Evolutionary conservation across 331 rosid genomes (phyloP), one percentile per base, ranked within the genome.

Genomic region (Pyrus hybrid): DNA sequence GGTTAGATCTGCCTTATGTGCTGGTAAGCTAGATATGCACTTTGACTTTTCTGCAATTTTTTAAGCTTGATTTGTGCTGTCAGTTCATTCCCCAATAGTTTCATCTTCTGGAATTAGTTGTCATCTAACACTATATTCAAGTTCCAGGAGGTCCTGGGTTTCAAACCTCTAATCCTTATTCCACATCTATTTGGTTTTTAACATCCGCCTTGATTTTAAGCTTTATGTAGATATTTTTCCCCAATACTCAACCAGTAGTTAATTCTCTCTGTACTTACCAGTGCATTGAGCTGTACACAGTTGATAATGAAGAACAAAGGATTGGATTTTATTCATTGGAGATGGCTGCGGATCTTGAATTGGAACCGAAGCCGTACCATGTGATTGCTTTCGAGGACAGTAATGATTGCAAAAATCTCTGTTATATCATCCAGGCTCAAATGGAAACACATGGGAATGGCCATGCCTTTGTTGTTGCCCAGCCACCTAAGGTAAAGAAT

Each of bases 271-370:
- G 21, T 17, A 20, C 26, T 76, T 79, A 67, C 18, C 88, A 94
- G 99, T 94, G 97, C 89, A 88, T 94, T 18, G 99, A 94, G 76
- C 20, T 94, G 84, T 94, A 94, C 82, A 87, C 89, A 6, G 79
- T 83, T 56, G 83, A 90, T 21, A 77, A 86, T 70, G 99, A 81
- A 61, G 93, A 90, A 80, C 82, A 90, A 79, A 83, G 90, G 81
- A 84, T 88, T 41, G 99, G 99, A 71, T 83, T 92, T 63, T 94
- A 92, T 92, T 90, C 99, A 18, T 71, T 94, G 83, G 99, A 94
- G 93, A 94, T 94, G 99, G 97, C 99, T 29, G 25, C 67, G 28
- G 99, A 92, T 81, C 97, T 94, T 84, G 97, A 92, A 86, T 77
- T 92, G 84, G 93, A 94, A 71, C 99, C 99, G 23, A 94, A 90